Percentiles rank a stretch among this genome's conserved stretches.
These are phyloP conservation scores for Laguncularia racemosa DNA, from an alignment of 345 rosid genomes.

Conservation along the genomic window DNA sequence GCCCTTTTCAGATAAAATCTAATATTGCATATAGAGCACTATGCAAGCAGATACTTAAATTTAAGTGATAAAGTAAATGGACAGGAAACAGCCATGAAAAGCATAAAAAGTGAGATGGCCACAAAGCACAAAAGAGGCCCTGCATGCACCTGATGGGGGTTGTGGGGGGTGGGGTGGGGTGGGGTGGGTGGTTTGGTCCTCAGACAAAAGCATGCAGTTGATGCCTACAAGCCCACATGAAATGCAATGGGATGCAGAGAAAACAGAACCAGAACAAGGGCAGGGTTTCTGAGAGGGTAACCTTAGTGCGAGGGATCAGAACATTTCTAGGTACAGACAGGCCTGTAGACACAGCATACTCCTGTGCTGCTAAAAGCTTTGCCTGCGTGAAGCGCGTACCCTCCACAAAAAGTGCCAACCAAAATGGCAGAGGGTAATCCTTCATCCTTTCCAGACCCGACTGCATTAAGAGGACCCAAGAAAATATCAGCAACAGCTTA, in stretches of 20 bases:
- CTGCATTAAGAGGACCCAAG: constrained; percentile 41
- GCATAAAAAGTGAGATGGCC: not conserved
- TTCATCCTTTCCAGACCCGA: constrained; percentile 69
- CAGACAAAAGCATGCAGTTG: no score
- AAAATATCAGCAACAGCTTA: constrained; percentile 6
- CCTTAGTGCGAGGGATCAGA: constrained; percentile 97
- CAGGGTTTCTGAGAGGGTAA: constrained; percentile 12
- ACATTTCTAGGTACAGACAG: constrained; percentile 87
- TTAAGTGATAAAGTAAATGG: no score
- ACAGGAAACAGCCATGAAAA: not conserved
- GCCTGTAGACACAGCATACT: constrained; percentile 75
- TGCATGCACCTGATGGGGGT: no score
- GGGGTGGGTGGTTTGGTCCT: no score
- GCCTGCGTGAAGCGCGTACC: constrained; percentile 96
- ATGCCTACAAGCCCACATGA: not conserved
- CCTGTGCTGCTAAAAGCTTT: constrained; percentile 92
- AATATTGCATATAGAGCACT: no score
- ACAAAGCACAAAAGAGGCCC: not conserved
- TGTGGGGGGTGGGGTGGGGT: no score
- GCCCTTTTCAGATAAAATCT: no score
- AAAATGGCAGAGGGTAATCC: constrained; percentile 86
- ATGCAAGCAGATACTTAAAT: no score
- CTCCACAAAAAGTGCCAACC: constrained; percentile 98
- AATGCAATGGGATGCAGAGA: not conserved
- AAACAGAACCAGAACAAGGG: not conserved